These are phyloP conservation scores for Tylopilus plumbeoviolaceoides DNA, from an alignment of 768 basidiomycete genomes.

Conservation along the genomic window DNA sequence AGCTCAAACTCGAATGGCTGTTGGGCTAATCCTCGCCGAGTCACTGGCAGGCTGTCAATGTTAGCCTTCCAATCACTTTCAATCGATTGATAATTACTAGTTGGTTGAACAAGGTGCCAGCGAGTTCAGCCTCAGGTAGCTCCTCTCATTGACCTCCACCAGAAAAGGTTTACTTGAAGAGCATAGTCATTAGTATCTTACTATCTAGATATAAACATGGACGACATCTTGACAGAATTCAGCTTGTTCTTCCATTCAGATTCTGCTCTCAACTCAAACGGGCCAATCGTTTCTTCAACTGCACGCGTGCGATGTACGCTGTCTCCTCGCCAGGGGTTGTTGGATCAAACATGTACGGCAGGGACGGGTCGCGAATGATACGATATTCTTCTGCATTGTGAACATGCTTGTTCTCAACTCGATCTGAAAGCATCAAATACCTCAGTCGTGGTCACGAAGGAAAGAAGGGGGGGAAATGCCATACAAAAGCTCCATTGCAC, in stretches of 20 bases:
- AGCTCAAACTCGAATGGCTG: no score
- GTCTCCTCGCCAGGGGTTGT: slow-evolving; percentile 43
- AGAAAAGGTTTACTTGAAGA: no score
- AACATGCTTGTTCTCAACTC: slow-evolving; percentile 87
- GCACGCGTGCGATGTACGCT: slow-evolving; percentile 14
- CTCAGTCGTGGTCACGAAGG: not conserved
- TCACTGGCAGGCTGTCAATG: no score
- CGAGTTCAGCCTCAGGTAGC: no score
- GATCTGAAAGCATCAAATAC: slow-evolving; percentile 40
- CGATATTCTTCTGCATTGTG: slow-evolving; percentile 83
- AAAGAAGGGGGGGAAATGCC: slow-evolving; percentile 23
- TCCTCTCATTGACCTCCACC: no score
- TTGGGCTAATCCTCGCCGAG: no score
- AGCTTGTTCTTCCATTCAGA: not conserved
- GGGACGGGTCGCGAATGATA: slow-evolving; percentile 76
- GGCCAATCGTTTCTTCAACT: slow-evolving; percentile 13
- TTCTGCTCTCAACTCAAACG: slow-evolving; percentile 18
- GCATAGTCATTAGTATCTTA: no score
- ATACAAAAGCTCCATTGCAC: slow-evolving; percentile 91
- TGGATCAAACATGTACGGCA: slow-evolving; percentile 66
- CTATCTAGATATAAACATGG: no score
- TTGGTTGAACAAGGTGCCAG: no score
- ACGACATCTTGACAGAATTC: not conserved
- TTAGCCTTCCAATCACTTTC: no score
- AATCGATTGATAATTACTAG: no score